phyloP scores from a whole-genome alignment of 768 basidiomycete species.

The Boletus bicolor region DNA sequence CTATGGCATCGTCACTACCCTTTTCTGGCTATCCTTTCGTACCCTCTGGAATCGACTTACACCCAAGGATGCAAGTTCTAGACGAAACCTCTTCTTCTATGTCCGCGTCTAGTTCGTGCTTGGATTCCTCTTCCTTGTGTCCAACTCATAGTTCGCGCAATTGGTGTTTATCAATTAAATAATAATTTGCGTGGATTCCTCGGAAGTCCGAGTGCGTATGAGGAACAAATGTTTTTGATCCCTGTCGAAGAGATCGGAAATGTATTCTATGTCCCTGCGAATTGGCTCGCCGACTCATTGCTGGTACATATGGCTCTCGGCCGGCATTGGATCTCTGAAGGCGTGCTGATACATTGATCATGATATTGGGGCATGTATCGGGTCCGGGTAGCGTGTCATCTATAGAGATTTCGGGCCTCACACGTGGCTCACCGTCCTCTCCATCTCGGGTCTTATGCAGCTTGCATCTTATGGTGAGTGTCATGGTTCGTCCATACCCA shows the following conservation, averaged over 20 bases:
- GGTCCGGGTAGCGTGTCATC: slow-evolving; percentile 26
- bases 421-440: slow-evolving; percentile 13
- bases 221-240: slow-evolving; percentile 29
- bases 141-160: slow-evolving; percentile 28
- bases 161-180: slow-evolving; percentile 24
- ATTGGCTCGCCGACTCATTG: slow-evolving; percentile 28
- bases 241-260: slow-evolving; percentile 22
- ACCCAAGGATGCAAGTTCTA: too few relatives aligned
- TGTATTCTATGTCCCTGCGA: slow-evolving; percentile 26
- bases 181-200: slow-evolving; percentile 18
- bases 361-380: not conserved
- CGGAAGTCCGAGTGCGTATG: slow-evolving; percentile 24
- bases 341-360: not conserved
- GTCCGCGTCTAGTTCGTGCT: slow-evolving; percentile 16
- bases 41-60: too few relatives aligned
- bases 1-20: slow-evolving; percentile 3
- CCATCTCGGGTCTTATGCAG: slow-evolving; percentile 18
- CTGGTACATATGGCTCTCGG: slow-evolving; percentile 12
- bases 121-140: slow-evolving; percentile 22
- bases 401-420: slow-evolving; percentile 13
- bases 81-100: slow-evolving; percentile 12
- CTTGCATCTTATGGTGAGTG: slow-evolving; percentile 24
- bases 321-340: not conserved
- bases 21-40: too few relatives aligned
- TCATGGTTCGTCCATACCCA: not conserved